Evolutionary conservation across 2,329 filamentous ascomycete species (phyloP), one percentile per base, ranked within the genome.

Genomic region (Anisogramma anomala): DNA sequence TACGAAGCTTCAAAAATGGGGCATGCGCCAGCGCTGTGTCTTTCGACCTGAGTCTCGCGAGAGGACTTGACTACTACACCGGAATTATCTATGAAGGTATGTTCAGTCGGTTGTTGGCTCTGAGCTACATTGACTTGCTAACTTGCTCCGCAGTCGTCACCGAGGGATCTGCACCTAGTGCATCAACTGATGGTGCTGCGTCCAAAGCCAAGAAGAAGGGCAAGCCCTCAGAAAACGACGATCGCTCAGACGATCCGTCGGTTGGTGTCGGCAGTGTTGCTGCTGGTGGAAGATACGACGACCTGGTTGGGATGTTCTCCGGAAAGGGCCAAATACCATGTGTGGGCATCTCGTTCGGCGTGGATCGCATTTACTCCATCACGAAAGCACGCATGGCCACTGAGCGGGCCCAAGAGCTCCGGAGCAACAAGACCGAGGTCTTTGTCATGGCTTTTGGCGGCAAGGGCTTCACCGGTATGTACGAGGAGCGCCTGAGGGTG

Each of bases 401-500:
- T 72, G 74, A 76, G 43, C 70, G 73, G 53, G 72, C 66, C 33
- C 26, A 26, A 18, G 38, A 41, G 31, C 36, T 33, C 6, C 47
- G 41, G 8, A 34, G 38, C 49, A 86, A 80, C 55, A 83, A 91
- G 52, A 81, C 88, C 3, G 88, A 96, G 56, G 87, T 88, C 33
- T 95, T 79, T 62, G 82, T 96, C 55, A 96, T 96, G 87, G 87
- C 87, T 0, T 87, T 95, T 55, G 88, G 86, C 40, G 83, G 84
- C 39, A 89, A 88, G 63, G 83, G 79, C 15, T 89, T 88, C 60
- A 81, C 72, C 13, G 86, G 85, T 33, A 68, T 93, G 49, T 64
- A 94, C 41, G 77, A 79, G 50, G 83, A 95, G 67, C 82, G 89
- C 50, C 88, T 95, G 77, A 68, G 77, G 19, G 73, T 96, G 27